Conservation (phyloP, 2,329 filamentous ascomycete genomes). For the Conoideocrella luteorostrata region DNA sequence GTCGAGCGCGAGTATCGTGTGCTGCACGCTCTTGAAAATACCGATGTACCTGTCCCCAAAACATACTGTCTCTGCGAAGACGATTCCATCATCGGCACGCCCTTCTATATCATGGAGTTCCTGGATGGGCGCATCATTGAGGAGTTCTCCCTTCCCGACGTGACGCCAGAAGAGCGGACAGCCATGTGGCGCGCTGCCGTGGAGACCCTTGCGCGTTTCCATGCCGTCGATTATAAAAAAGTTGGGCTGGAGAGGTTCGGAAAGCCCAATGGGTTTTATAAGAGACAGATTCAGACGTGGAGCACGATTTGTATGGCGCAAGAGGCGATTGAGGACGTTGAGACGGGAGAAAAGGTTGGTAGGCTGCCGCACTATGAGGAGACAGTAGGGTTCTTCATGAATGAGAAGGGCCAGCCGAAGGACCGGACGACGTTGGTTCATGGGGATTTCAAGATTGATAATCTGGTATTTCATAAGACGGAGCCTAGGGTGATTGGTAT, state of each 20-base stretch:
- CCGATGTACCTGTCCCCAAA: slow-evolving; percentile 79
- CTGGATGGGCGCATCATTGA: slow-evolving; percentile 90
- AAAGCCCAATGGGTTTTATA: slow-evolving; percentile 70
- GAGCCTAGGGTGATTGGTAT: slow-evolving; percentile 86
- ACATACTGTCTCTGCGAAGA: slow-evolving; percentile 85
- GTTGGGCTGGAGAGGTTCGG: slow-evolving; percentile 71
- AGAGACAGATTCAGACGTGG: slow-evolving; percentile 80
- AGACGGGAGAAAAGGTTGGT: slow-evolving; percentile 71
- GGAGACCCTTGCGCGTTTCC: slow-evolving; percentile 76
- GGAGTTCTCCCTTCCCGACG: slow-evolving; percentile 73
- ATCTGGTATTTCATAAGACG: slow-evolving; percentile 82
- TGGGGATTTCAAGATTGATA: slow-evolving; percentile 95
- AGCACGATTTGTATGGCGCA: slow-evolving; percentile 71
- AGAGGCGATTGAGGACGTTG: slow-evolving; percentile 66
- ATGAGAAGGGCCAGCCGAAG: slow-evolving; percentile 61
- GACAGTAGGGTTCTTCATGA: slow-evolving; percentile 70
- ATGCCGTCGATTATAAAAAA: slow-evolving; percentile 60
- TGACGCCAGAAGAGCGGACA: slow-evolving; percentile 60
- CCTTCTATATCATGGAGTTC: slow-evolving; percentile 97
- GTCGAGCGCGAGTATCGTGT: slow-evolving; percentile 94
- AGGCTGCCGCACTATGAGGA: slow-evolving; percentile 77
- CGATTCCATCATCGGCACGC: slow-evolving; percentile 69
- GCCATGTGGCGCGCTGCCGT: slow-evolving; percentile 85
- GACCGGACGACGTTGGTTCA: slow-evolving; percentile 80
- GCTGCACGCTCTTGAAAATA: slow-evolving; percentile 71